These are phyloP conservation scores for Solanum infundibuliforme DNA, from an alignment of 257 asterid species.

Conservation along the genomic window DNA sequence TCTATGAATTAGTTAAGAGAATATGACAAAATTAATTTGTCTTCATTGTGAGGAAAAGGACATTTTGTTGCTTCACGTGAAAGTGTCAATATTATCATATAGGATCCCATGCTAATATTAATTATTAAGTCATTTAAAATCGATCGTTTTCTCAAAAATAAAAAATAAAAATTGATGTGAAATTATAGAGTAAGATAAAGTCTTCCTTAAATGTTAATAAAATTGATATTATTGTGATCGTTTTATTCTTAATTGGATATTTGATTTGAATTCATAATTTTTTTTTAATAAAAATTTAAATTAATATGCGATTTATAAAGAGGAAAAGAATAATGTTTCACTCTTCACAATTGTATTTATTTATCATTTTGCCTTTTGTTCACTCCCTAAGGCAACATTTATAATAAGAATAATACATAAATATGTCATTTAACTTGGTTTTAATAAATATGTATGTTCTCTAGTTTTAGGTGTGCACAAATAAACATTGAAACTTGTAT, in stretches of 20 bases:
- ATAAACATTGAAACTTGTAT: too few relatives aligned
- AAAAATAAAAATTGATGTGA: not conserved
- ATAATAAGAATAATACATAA: too few relatives aligned
- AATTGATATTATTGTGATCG: not conserved
- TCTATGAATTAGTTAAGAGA: not conserved
- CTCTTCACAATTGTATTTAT: too few relatives aligned
- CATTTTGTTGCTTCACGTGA: not conserved
- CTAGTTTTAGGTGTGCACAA: rapidly evolving
- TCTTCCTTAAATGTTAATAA: not conserved
- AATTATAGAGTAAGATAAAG: not conserved
- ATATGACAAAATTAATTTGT: not conserved
- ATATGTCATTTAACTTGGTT: rapidly evolving
- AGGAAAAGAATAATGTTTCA: too few relatives aligned
- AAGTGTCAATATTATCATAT: not conserved
- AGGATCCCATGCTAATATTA: not conserved
- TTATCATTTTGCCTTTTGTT: too few relatives aligned
- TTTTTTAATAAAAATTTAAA: not conserved
- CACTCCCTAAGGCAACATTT: too few relatives aligned
- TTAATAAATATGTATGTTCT: too few relatives aligned
- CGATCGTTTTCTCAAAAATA: not conserved
- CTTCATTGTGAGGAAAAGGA: not conserved
- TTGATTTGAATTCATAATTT: rapidly evolving
- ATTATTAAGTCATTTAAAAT: not conserved
- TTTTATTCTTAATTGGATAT: not conserved
- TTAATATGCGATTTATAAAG: too few relatives aligned